A percentile compares a stretch with the other conserved stretches of the same genome.
Evolutionary conservation across 306 rosid genomes (phyloP).

Genomic region (Erythrophleum fordii): DNA sequence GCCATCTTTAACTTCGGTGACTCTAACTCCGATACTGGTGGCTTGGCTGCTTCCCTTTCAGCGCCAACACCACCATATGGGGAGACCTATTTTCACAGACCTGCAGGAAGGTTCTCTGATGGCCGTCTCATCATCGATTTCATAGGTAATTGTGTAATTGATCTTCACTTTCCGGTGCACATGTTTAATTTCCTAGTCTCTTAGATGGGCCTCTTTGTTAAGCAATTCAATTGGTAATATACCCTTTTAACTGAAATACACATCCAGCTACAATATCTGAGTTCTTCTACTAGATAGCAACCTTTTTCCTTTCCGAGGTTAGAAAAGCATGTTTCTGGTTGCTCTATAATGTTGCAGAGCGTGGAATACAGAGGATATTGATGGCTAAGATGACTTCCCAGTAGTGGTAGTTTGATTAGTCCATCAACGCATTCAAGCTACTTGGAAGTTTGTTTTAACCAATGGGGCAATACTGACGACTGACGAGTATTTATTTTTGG

Average conservation of each 20-base stretch:
- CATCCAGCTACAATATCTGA: not conserved
- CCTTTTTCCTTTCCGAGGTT: not conserved
- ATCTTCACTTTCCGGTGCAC: not conserved
- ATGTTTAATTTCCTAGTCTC: not conserved
- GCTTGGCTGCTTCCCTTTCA: not conserved
- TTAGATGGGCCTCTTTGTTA: no score
- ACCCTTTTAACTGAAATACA: not conserved
- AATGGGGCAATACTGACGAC: not conserved
- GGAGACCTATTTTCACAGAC: slow-evolving; percentile 12
- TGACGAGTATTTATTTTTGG: no score
- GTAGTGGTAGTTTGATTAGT: not conserved
- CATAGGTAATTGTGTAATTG: slow-evolving; percentile 35
- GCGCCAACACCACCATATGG: slow-evolving; percentile 4
- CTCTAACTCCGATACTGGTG: slow-evolving; percentile 15
- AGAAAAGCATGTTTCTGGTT: not conserved
- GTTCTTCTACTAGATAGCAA: not conserved
- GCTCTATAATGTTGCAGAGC: not conserved
- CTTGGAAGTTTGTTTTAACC: no score
- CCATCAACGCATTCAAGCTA: not conserved
- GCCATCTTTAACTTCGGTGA: slow-evolving; percentile 16
- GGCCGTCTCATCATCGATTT: slow-evolving; percentile 55
- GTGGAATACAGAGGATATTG: not conserved
- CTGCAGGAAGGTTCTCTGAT: slow-evolving; percentile 31
- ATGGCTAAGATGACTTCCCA: not conserved
- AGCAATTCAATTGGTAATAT: not conserved